Base-by-base conservation (phyloP, 495 filamentous ascomycete species). In the Penicillium nucicola region DNA sequence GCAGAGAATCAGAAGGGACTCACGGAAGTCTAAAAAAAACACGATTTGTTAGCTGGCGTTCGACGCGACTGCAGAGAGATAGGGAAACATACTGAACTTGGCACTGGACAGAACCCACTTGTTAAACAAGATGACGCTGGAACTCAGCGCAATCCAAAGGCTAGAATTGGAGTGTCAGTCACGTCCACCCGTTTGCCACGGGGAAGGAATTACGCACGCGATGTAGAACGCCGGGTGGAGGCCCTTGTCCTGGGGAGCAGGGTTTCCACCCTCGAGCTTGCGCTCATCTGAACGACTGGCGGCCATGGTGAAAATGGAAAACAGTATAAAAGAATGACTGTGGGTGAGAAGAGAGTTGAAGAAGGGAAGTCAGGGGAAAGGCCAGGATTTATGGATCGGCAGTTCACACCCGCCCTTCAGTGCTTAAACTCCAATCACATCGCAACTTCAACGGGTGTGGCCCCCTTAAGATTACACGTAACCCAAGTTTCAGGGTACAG, bases 41-140 rank as follows among this genome's bases (percentile, higher is more conserved):
- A 68, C 43, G 19, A 19, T 12, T 9, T 13, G 53, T 67, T 65
- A 67, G 62, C 48, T 35, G 39, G 20, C 25, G 9, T 36, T 32
- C 46, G 3, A n/a, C 28, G 25, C 13, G 17, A 45, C 13, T n/a
- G n/a, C n/a, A n/a, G 19, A 31, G 40, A 35, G 30, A 45, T 15
- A 28, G 14, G n/a, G 14, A 23, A 49, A 65, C 87, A 80, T 80
- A 92, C 88, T 74, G 76, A 96, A 96, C 39, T 84, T 72, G 45
- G 84, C 80, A 12, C 80, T 85, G 48, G 83, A 77, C 37, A 96
- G 78, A 64, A 97, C 90, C 87, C 87, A 96, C 79, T 97, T 97
- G 83, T 97, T 97, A 84, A 95, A 97, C 32, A 96, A 75, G 61
- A 97, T 97, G 55, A 95, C 89, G 53, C 84, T 88, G 14, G 91